A percentile compares a stretch with the other conserved stretches of the same genome.
phyloP scores from a whole-genome alignment of 2,329 filamentous ascomycete species.

The Aureobasidium sp. region DNA sequence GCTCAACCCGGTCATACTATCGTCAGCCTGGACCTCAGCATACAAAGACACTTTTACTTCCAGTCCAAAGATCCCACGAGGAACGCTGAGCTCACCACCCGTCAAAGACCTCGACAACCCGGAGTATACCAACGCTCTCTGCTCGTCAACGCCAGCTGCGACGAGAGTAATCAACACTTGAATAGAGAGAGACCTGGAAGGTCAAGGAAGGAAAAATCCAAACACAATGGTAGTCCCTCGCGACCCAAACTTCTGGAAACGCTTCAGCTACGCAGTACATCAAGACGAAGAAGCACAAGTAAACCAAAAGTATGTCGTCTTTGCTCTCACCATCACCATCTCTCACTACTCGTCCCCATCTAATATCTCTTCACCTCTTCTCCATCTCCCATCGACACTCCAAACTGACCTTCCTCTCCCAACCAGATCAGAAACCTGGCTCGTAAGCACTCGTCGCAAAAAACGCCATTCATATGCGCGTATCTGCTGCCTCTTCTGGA shows the following conservation, averaged over 20 bases:
- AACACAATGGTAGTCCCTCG: neutral
- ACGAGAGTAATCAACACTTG: neutral
- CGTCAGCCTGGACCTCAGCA: neutral
- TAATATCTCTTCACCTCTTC: neutral
- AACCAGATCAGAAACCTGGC: neutral
- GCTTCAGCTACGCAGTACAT: constrained; percentile 53
- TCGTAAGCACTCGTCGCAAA: neutral
- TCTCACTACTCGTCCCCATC: neutral
- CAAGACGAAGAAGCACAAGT: constrained; percentile 39
- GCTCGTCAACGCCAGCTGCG: neutral
- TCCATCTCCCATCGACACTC: neutral
- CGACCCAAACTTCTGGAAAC: constrained; percentile 54
- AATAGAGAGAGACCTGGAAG: neutral
- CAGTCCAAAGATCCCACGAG: neutral
- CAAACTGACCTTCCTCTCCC: neutral
- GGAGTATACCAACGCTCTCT: too few relatives aligned
- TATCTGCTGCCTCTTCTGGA: constrained; percentile 44
- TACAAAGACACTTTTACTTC: too few relatives aligned
- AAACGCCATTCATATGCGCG: constrained; percentile 33
- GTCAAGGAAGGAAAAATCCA: neutral
- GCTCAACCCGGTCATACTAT: neutral
- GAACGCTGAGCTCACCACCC: neutral
- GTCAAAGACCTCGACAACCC: neutral
- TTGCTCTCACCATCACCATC: neutral
- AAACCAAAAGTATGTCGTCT: neutral